These are phyloP conservation scores for Aciculosporium take DNA, from an alignment of 2,329 filamentous ascomycete species.

Conservation along the genomic window DNA sequence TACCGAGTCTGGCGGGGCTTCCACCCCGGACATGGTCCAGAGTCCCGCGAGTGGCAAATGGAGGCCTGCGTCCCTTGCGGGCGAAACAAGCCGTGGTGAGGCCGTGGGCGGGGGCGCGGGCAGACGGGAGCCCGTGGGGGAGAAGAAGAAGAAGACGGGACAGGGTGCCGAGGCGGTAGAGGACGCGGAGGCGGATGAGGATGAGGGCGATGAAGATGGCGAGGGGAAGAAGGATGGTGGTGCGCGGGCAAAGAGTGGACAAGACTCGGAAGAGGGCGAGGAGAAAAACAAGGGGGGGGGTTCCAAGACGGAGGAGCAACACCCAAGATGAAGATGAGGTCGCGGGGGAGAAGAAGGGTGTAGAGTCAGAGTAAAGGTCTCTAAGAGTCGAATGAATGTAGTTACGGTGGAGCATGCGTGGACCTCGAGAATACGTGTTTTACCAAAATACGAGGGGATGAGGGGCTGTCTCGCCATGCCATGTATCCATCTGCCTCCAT, in stretches of 20 bases:
- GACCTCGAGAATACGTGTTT: too few relatives aligned
- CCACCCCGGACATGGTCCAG: conserved; percentile 9
- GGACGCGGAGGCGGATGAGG: conserved; percentile 10
- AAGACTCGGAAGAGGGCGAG: conserved; percentile 12
- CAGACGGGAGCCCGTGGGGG: conserved; percentile 17
- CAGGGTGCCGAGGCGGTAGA: conserved; percentile 21
- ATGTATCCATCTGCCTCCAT: neutral
- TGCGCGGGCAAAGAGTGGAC: conserved; percentile 14
- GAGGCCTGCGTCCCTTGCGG: conserved; percentile 1
- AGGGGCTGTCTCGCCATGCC: neutral
- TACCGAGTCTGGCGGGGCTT: neutral
- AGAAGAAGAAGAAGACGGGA: conserved; percentile 26
- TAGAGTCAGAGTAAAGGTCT: conserved; percentile 2
- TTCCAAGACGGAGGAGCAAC: conserved; percentile 4
- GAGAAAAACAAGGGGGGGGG: conserved; percentile 4
- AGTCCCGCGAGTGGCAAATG: conserved; percentile 8
- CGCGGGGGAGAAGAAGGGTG: conserved; percentile 5
- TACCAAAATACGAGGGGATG: too few relatives aligned
- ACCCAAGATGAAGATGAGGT: conserved; percentile 10
- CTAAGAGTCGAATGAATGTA: neutral
- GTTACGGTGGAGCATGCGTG: too few relatives aligned
- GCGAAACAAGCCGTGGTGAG: conserved; percentile 16
- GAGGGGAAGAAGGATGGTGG: conserved; percentile 12
- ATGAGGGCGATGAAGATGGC: conserved; percentile 17
- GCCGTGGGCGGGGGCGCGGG: conserved; percentile 16